phyloP scores from a whole-genome alignment of 1,284 basidiomycete genomes.

The Ceratobasidium sp. region DNA sequence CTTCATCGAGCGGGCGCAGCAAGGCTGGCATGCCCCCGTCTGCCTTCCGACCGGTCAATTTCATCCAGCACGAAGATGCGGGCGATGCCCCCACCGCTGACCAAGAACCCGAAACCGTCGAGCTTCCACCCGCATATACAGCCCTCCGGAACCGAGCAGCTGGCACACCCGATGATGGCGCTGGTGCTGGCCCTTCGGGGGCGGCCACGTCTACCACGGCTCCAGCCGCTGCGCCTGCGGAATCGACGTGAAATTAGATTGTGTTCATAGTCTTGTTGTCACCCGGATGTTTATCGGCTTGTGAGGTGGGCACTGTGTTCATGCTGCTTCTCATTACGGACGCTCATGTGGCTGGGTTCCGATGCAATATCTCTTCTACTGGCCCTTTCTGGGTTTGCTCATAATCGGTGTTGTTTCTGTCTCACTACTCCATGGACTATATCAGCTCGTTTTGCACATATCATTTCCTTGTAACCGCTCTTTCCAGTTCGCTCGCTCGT shows the following conservation, averaged over 20 bases:
- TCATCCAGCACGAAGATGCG: slow-evolving; percentile 84
- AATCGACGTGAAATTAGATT: slow-evolving; percentile 13
- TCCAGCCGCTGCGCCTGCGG: slow-evolving; percentile 6
- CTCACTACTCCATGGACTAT: slow-evolving; percentile 9
- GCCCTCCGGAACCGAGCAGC: slow-evolving; percentile 57
- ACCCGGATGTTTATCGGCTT: slow-evolving; percentile 31
- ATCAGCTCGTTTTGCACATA: slow-evolving; percentile 39
- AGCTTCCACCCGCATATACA: slow-evolving; percentile 84
- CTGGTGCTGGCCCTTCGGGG: neutral
- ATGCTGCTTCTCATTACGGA: slow-evolving; percentile 23
- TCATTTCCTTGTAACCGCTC: slow-evolving; percentile 29
- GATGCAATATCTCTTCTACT: slow-evolving; percentile 10
- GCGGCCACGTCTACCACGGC: neutral
- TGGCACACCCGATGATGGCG: neutral
- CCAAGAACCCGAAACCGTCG: slow-evolving; percentile 63
- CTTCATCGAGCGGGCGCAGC: slow-evolving; percentile 55
- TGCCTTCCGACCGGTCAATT: slow-evolving; percentile 72
- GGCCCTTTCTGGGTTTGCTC: slow-evolving; percentile 4
- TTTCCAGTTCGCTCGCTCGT: slow-evolving; percentile 15
- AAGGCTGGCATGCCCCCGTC: slow-evolving; percentile 45
- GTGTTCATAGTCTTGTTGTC: slow-evolving; percentile 9
- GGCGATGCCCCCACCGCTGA: slow-evolving; percentile 60
- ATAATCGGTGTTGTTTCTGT: neutral
- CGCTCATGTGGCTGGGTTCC: slow-evolving; percentile 14
- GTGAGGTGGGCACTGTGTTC: slow-evolving; percentile 11